Base-by-base conservation (phyloP, 805 yeast species). In the Wickerhamiella sorbophila region DNA sequence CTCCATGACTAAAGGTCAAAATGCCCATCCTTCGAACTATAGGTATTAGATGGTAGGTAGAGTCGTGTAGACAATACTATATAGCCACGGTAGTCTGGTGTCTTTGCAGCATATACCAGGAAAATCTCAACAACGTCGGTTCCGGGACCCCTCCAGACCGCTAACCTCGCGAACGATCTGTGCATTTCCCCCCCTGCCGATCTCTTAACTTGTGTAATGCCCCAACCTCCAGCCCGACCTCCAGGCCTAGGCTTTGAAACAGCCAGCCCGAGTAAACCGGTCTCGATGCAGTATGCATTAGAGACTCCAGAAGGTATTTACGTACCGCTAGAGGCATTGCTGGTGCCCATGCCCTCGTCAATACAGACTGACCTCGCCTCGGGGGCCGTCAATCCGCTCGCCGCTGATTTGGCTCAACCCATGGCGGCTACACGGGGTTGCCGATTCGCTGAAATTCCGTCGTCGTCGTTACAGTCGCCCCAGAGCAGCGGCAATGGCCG, bases 291-390 rank as follows among this genome's bases (percentile, higher is more conserved):
- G 29, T 12, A 24, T 24, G 6, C 29, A 24, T 12, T 59, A 40
- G 34, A 48, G 1, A 53, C 62, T 6, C 59, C 60, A 4, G 63
- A 59, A 39, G 63, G 63, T 33, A 39, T 39, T 5, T 54, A 52
- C 39, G 31, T 34, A 8, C 48, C 54, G 17, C 31, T 40, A 36
- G 52, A 50, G 26, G 44, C 49, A 31, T 44, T 53, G n/a, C 43
- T 42, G 31, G 47, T 60, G 19, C 61, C 63, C 8, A 52, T 54
- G n/a, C 64, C 64, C 6, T 51, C 59, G 5, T 59, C 60, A 4
- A 63, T 59, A 39, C 63, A 63, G 2, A 48, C 57, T 4, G 62
- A 60, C 39, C 56, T 59, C 5, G 59, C 58, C 6, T 54, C 55
- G 16, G 42, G 51, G 36, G 52, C 54, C 12, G 51, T 59, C 36